phyloP scores from a whole-genome alignment of 2,329 filamentous ascomycete species.

The Coniella vitis region DNA sequence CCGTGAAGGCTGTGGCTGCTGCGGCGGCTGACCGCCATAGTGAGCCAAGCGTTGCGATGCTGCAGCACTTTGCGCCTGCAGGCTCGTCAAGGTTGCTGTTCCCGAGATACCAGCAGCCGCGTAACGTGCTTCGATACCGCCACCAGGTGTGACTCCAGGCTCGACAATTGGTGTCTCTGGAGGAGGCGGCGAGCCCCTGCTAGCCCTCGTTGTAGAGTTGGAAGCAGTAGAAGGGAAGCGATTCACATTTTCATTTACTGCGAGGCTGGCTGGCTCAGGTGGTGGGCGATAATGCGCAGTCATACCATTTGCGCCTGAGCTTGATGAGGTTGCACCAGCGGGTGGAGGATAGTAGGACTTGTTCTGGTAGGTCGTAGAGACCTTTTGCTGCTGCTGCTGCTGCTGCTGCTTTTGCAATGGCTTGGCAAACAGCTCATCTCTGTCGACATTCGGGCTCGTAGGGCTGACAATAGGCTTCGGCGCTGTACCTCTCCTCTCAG shows the following conservation, averaged over 20 bases:
- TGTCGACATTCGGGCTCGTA: constrained; percentile 67
- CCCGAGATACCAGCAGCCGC: constrained; percentile 87
- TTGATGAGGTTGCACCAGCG: constrained; percentile 28
- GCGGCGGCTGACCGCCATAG: constrained; percentile 53
- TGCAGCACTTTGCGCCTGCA: constrained; percentile 66
- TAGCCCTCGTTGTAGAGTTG: constrained; percentile 85
- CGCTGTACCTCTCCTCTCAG: constrained; percentile 73
- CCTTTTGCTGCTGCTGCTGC: constrained; percentile 28
- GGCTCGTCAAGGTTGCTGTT: constrained; percentile 69
- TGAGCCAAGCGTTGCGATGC: constrained; percentile 75
- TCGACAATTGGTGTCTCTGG: constrained; percentile 84
- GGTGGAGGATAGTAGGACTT: constrained; percentile 58
- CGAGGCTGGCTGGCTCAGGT: constrained; percentile 25
- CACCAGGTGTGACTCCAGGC: constrained; percentile 61
- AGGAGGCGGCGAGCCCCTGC: constrained; percentile 86
- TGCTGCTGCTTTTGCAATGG: constrained; percentile 43
- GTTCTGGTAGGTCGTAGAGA: constrained; percentile 42
- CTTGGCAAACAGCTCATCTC: constrained; percentile 73
- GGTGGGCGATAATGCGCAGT: constrained; percentile 2
- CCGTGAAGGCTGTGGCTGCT: constrained; percentile 41
- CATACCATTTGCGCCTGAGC: constrained; percentile 14
- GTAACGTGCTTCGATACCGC: constrained; percentile 85
- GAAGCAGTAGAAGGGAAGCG: constrained; percentile 77
- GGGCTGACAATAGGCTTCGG: constrained; percentile 81
- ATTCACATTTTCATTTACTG: constrained; percentile 48